Evolutionary conservation across 768 basidiomycete genomes (phyloP).

Genomic region (Russula sp.): DNA sequence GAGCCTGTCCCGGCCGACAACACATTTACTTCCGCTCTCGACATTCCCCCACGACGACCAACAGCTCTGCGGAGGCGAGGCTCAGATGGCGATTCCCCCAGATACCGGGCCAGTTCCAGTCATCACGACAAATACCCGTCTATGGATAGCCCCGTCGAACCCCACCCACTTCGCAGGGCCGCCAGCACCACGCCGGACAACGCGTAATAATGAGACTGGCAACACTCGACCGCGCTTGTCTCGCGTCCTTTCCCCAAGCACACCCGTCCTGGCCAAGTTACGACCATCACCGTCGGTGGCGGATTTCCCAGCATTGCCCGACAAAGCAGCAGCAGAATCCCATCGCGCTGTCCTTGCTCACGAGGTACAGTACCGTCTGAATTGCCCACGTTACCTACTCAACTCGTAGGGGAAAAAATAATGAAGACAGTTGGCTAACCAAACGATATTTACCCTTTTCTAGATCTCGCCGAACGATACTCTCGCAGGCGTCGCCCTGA

Average conservation of each 20-base stretch:
- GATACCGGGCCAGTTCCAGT: conserved; percentile 20
- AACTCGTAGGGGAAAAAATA: no score
- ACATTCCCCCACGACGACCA: conserved; percentile 5
- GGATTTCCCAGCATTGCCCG: neutral
- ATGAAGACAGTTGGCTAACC: no score
- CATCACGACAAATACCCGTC: conserved; percentile 33
- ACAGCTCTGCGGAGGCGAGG: conserved; percentile 32
- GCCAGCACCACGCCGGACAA: conserved; percentile 22
- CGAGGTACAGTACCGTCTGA: conserved; percentile 49
- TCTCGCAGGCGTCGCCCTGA: conserved; percentile 81
- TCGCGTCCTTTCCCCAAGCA: conserved; percentile 21
- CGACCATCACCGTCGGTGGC: neutral
- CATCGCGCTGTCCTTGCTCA: conserved; percentile 53
- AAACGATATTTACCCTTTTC: neutral
- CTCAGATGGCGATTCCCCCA: conserved; percentile 33
- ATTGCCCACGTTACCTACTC: neutral
- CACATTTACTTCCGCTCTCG: conserved; percentile 29
- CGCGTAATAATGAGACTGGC: conserved; percentile 21
- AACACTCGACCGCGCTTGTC: conserved; percentile 26
- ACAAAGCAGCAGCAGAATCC: conserved; percentile 4
- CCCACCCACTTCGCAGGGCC: conserved; percentile 25
- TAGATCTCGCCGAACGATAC: conserved; percentile 72
- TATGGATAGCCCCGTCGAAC: conserved; percentile 29
- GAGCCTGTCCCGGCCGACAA: conserved; percentile 1
- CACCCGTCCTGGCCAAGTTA: neutral